Base-by-base conservation (phyloP, 805 yeast genomes). In the Clavispora fructus region DNA sequence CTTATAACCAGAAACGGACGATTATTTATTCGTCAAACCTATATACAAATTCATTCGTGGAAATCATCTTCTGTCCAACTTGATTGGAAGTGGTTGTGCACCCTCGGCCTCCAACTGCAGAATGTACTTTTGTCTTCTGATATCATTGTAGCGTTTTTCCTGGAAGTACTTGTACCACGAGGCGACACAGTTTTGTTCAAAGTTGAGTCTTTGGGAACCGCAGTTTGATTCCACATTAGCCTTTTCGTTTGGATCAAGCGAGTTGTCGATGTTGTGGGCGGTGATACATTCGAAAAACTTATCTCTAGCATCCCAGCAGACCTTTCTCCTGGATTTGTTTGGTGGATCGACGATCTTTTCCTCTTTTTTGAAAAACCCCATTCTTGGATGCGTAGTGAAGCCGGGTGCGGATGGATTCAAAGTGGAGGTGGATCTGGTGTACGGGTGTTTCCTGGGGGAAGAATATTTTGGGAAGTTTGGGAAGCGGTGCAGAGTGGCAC, bases 241-340 rank as follows among this genome's bases (percentile, higher is more conserved):
- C 39, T 71, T 69, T 43, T 68, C 64, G 43, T 72, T 70, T 9
- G 79, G 75, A 49, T 82, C 87, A 44, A 83, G 67, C 16, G 95
- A 86, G 62, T 87, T 86, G 8, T 78, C 79, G 44, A 92, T 82
- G 14, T 77, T 68, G 57, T 85, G 76, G 41, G 67, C 71, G 54
- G 85, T 87, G 41, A 92, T 72, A 63, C 99, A 92, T 8, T 67
- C 74, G 57, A 88, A 88, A 61, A 78, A 90, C 35, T 57, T 56
- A 59, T 92, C 99, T 49, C 99, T 78, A 7, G 92, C 74, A 42
- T 83, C 92, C 98, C 98, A 94, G 69, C 99, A 92, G 49, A 73
- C 70, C 59, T 80, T 76, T 53, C 98, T 78, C 54, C 82, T 79
- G 26, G 79, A 67, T 57, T 91, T 80, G 60, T 80, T 79, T 31